phyloP scores from a whole-genome alignment of 257 asterid species.

The Fraxinus excelsior region DNA sequence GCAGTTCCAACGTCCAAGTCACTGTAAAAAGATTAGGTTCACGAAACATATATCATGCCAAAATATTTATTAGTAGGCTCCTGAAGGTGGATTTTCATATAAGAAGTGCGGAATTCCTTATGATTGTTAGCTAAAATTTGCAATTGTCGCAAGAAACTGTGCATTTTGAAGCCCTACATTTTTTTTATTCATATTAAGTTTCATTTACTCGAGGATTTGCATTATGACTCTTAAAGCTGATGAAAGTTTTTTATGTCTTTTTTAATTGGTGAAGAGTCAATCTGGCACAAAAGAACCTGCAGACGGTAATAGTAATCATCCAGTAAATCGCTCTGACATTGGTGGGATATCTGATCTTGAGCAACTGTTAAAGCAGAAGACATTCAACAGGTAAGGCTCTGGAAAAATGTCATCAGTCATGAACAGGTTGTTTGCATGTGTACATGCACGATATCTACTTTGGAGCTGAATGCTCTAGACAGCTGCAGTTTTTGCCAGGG shows the following conservation, averaged over 20 bases:
- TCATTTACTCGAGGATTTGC: not conserved
- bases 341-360: constrained; percentile 67
- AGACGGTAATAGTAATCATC: constrained; percentile 36
- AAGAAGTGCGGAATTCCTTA: not conserved
- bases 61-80: not conserved
- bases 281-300: constrained; percentile 38
- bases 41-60: not conserved
- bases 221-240: not conserved
- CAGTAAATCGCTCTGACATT: constrained; percentile 28
- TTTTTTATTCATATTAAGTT: not conserved
- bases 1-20: not conserved
- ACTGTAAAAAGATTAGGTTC: not conserved
- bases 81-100: not conserved
- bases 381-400: constrained; percentile 63
- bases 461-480: not conserved
- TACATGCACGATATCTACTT: not conserved
- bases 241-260: constrained; percentile 3
- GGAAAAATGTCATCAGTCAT: too few species aligned
- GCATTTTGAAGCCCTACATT: not conserved
- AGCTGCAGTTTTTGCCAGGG: not conserved
- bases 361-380: constrained; percentile 67
- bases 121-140: too few species aligned
- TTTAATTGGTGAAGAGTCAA: constrained; percentile 36
- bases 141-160: too few species aligned
- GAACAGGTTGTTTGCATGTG: too few species aligned